Conservation (phyloP, 345 rosid genomes). For the Hevea brasiliensis region DNA sequence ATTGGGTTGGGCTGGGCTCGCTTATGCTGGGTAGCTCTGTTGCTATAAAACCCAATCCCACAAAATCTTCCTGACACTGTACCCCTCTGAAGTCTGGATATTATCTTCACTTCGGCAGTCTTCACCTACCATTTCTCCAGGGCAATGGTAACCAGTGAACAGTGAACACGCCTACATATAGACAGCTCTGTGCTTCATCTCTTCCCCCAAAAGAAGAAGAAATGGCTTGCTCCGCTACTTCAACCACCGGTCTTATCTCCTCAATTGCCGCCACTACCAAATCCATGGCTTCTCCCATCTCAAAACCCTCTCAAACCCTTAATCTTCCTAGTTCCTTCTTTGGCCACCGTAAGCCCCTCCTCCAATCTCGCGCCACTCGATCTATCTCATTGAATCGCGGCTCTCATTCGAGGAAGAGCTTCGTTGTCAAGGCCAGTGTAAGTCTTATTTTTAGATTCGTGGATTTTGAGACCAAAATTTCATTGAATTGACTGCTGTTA, state of each 20-base stretch:
- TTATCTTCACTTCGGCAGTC: conserved; percentile 21
- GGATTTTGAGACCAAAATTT: neutral
- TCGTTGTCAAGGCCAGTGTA: conserved; percentile 67
- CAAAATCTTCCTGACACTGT: neutral
- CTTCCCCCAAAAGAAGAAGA: neutral
- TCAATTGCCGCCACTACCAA: conserved; percentile 44
- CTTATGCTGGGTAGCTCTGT: too few relatives aligned
- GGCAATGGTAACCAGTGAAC: too few relatives aligned
- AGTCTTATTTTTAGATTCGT: conserved; percentile 1
- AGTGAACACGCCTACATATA: too few relatives aligned
- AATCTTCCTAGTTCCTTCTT: conserved; percentile 43
- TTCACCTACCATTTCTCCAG: conserved; percentile 21
- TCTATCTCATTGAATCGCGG: conserved; percentile 41
- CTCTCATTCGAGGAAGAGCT: conserved; percentile 47
- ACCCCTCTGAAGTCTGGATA: neutral
- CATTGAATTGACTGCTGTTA: neutral
- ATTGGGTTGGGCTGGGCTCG: neutral
- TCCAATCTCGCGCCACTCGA: conserved; percentile 44
- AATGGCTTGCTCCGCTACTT: conserved; percentile 75
- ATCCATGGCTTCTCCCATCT: conserved; percentile 36
- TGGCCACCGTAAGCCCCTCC: conserved; percentile 40
- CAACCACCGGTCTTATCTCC: conserved; percentile 59
- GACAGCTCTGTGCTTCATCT: too few relatives aligned
- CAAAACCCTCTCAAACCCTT: conserved; percentile 40
- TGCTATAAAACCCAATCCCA: neutral